These are phyloP conservation scores for Eucalyptus marginata DNA, from an alignment of 345 rosid species.

Conservation along the genomic window DNA sequence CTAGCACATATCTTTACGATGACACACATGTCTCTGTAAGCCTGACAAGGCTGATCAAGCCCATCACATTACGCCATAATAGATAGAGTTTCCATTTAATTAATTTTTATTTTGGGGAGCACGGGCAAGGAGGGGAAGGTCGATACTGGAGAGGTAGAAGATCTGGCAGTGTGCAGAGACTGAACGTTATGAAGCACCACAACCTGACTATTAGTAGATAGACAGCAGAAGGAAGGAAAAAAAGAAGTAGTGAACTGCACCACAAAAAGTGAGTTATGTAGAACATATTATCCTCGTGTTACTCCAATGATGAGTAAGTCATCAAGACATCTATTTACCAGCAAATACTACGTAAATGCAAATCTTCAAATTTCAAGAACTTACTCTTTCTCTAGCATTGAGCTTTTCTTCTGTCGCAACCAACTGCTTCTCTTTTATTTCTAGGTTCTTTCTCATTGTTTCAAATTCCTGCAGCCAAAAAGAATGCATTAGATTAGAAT, in stretches of 20 bases:
- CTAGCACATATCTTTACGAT: neutral
- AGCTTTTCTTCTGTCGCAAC: slow-evolving; percentile 58
- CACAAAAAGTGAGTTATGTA: neutral
- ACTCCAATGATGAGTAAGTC: neutral
- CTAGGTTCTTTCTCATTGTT: slow-evolving; percentile 41
- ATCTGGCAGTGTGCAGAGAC: neutral
- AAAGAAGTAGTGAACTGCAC: neutral
- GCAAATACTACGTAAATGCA: neutral
- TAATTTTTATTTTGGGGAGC: neutral
- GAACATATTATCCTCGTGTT: neutral
- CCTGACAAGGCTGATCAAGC: neutral
- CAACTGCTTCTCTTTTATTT: slow-evolving; percentile 55
- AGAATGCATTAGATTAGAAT: neutral
- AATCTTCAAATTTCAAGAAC: neutral
- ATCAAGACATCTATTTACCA: neutral
- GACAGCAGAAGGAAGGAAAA: neutral
- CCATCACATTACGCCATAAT: neutral
- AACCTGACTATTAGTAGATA: neutral
- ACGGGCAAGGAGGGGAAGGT: neutral
- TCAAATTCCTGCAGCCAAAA: slow-evolving; percentile 46
- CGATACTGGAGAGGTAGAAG: neutral
- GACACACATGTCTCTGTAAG: neutral
- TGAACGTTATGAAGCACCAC: neutral
- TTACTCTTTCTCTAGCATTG: slow-evolving; percentile 72
- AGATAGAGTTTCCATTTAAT: neutral